phyloP scores from a whole-genome alignment of 257 asterid genomes.

The Henckelia pumila region DNA sequence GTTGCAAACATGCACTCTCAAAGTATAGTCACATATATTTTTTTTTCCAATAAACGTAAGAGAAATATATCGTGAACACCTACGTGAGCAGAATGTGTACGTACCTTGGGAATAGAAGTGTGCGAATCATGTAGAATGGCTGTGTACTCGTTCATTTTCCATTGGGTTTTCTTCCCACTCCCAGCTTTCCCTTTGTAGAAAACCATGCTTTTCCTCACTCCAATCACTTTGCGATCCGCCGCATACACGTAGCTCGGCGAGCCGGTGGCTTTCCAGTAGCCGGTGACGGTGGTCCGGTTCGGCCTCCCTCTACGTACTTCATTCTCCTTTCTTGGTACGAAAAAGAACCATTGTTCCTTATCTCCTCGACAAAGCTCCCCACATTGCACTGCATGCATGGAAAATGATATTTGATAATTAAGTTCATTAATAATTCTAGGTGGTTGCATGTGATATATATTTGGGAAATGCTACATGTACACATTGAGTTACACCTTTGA shows the following conservation, averaged over 20 bases:
- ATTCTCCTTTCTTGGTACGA: slow-evolving; percentile 58
- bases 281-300: slow-evolving; percentile 58
- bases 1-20: no score
- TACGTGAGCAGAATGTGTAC: no score
- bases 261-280: slow-evolving; percentile 92
- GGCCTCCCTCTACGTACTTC: slow-evolving; percentile 76
- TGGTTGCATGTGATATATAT: no score
- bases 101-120: slow-evolving; percentile 51
- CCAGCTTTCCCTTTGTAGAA: slow-evolving; percentile 79
- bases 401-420: no score
- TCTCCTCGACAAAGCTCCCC: slow-evolving; percentile 70
- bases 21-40: no score
- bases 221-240: slow-evolving; percentile 49
- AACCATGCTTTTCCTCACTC: slow-evolving; percentile 75
- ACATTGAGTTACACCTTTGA: no score
- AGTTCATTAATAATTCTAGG: no score
- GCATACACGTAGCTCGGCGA: slow-evolving; percentile 74
- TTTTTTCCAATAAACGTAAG: no score
- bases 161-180: slow-evolving; percentile 57
- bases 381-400: slow-evolving; percentile 42
- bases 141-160: slow-evolving; percentile 82
- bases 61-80: no score
- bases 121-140: slow-evolving; percentile 47
- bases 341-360: slow-evolving; percentile 83
- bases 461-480: no score